Percentiles rank a stretch among this genome's conserved stretches.
These are phyloP conservation scores for Lobosporangium transversale DNA, from an alignment of 192 early-diverging fungal species.

Conservation along the genomic window DNA sequence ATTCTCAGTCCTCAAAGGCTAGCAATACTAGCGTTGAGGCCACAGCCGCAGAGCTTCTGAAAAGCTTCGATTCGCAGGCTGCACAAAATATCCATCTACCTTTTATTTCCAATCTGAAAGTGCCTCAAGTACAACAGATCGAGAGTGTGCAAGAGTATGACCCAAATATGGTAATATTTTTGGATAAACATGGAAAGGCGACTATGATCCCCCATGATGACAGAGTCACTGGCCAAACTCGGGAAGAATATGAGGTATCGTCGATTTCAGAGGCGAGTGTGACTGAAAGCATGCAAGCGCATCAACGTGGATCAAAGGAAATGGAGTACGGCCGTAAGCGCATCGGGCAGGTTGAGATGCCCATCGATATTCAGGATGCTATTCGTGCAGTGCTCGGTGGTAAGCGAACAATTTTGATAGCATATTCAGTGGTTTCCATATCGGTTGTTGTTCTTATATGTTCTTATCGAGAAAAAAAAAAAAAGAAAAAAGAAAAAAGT, in stretches of 20 bases:
- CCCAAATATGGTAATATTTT: slow-evolving; percentile 50
- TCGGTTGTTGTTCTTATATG: too few relatives aligned
- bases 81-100: slow-evolving; percentile 20
- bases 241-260: slow-evolving; percentile 14
- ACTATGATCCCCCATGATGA: slow-evolving; percentile 44
- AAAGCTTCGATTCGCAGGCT: slow-evolving; percentile 2
- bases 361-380: slow-evolving; percentile 34
- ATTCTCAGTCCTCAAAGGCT: neutral
- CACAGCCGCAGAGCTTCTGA: neutral
- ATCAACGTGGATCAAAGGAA: slow-evolving; percentile 49
- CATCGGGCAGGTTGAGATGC: slow-evolving; percentile 48
- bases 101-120: too few relatives aligned
- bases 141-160: slow-evolving; percentile 27
- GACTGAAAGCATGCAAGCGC: neutral
- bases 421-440: too few relatives aligned
- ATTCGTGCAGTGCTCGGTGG: slow-evolving; percentile 33
- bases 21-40: neutral
- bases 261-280: neutral
- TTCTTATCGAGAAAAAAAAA: too few relatives aligned
- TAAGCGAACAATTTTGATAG: neutral
- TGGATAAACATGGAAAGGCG: slow-evolving; percentile 47
- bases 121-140: too few relatives aligned
- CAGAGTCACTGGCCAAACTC: slow-evolving; percentile 38
- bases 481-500: too few relatives aligned
- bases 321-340: slow-evolving; percentile 48